A percentile compares a stretch with the other conserved stretches of the same genome.
phyloP scores from a whole-genome alignment of 441 rosid species.

The Populus hybrid region DNA sequence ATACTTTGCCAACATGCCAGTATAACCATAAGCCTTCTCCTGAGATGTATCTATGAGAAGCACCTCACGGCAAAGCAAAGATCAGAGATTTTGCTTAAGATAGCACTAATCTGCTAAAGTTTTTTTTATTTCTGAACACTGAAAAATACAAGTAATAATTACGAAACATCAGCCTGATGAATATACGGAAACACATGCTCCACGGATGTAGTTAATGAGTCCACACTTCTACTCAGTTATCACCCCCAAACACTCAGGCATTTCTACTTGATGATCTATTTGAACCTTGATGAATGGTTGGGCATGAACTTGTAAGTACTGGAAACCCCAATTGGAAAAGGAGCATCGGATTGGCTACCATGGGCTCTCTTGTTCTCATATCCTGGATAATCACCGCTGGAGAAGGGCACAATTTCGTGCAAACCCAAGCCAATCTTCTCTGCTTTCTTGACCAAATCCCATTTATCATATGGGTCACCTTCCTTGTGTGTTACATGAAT shows the following conservation, averaged over 20 bases:
- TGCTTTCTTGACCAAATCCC: conserved; percentile 38
- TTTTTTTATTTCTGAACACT: background rate
- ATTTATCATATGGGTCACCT: conserved; percentile 34
- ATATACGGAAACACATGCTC: background rate
- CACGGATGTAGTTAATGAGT: background rate
- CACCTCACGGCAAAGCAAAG: background rate
- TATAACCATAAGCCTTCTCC: background rate
- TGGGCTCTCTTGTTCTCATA: conserved; percentile 37
- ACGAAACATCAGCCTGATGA: background rate
- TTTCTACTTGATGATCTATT: background rate
- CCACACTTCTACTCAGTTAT: background rate
- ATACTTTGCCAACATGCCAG: background rate
- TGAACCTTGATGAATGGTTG: background rate
- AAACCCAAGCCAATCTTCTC: conserved; percentile 30
- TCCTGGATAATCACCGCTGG: conserved; percentile 29
- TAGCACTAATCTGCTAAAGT: background rate
- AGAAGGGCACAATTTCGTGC: conserved; percentile 26
- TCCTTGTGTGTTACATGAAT: conserved; percentile 39
- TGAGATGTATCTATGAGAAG: background rate
- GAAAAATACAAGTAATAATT: background rate
- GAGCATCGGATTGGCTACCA: conserved; percentile 17
- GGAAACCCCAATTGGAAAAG: conserved; percentile 28
- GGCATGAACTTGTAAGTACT: conserved; percentile 35
- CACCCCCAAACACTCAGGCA: background rate
- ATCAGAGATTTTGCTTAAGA: background rate